phyloP scores from a whole-genome alignment of 257 asterid genomes.

The Misopates orontium region DNA sequence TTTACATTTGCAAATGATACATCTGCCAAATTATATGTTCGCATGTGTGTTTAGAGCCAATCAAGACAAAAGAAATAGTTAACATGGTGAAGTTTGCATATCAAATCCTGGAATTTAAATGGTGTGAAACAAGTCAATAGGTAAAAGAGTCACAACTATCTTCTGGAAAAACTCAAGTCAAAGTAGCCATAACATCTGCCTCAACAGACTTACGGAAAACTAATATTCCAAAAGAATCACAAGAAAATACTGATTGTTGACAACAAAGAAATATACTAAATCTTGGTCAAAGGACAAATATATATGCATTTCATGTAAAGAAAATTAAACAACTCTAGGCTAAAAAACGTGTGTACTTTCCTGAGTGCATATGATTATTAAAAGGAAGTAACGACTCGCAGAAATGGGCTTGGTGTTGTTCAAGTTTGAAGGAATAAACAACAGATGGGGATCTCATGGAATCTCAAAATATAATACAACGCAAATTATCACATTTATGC shows the following conservation, averaged over 20 bases:
- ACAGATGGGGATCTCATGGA: not conserved
- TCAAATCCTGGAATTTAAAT: not conserved
- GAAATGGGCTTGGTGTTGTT: not conserved
- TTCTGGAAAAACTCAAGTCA: not conserved
- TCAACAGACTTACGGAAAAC: not conserved
- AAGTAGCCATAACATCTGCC: not conserved
- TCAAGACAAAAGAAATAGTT: not conserved
- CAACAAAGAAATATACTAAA: slow-evolving; percentile 13
- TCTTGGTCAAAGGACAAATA: not conserved
- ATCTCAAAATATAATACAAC: slow-evolving; percentile 13
- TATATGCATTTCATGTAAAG: not conserved
- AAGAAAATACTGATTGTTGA: no score
- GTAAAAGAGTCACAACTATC: slow-evolving; percentile 13
- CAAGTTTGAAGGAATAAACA: not conserved
- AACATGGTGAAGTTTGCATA: not conserved
- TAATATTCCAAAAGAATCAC: no score
- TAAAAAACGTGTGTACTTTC: slow-evolving; percentile 2
- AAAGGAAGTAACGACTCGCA: not conserved
- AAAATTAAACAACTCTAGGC: not conserved
- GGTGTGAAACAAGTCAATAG: slow-evolving; percentile 1
- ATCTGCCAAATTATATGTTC: no score
- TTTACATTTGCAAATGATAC: not conserved
- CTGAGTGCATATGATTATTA: not conserved
- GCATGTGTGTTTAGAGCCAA: no score
- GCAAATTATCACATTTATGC: not conserved